Evolutionary conservation across 208 protist genomes (phyloP).

Genomic region (Giardia duodenalis): DNA sequence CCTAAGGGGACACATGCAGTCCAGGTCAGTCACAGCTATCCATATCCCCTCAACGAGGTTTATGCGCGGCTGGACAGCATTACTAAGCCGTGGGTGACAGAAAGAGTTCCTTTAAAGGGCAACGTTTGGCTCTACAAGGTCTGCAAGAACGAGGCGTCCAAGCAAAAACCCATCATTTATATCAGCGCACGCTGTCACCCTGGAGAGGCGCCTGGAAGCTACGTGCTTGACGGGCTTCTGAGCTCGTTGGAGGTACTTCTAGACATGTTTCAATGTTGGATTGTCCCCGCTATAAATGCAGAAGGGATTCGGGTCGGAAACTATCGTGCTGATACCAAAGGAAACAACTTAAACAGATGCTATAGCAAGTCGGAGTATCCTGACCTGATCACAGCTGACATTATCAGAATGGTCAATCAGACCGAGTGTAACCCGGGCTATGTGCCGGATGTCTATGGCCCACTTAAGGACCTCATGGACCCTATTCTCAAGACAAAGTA

Average conservation of each 20-base stretch:
- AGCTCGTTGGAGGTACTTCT: neutral
- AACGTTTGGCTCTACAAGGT: neutral
- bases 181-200: neutral
- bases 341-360: neutral
- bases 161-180: neutral
- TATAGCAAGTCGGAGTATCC: neutral
- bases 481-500: neutral
- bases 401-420: neutral
- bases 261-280: neutral
- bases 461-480: neutral
- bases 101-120: neutral
- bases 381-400: neutral
- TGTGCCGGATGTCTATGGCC: neutral
- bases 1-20: neutral
- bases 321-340: neutral
- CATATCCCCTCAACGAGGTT: neutral
- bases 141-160: neutral
- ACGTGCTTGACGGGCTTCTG: neutral
- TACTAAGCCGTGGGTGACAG: neutral
- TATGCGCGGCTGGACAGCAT: neutral
- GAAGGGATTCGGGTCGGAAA: neutral
- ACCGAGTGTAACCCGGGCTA: neutral
- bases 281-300: neutral
- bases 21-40: neutral
- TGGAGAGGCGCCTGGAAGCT: neutral